Percentiles rank a stretch among this genome's conserved stretches.
Evolutionary conservation across 805 yeast genomes (phyloP).

Genomic region (Cyberlindnera nakhonratchasimensis): DNA sequence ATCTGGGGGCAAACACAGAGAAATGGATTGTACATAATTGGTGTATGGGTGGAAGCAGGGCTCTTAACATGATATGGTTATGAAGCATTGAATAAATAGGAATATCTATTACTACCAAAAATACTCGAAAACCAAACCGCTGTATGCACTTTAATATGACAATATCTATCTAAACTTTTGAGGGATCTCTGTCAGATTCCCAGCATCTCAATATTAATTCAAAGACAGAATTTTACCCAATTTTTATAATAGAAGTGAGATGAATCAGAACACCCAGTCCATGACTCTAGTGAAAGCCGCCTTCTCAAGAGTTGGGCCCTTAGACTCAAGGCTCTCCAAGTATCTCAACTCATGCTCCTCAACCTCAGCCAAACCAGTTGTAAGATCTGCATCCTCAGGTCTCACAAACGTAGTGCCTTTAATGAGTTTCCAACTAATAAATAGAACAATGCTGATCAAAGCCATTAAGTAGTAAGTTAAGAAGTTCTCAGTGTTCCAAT

Average conservation of each 20-base stretch:
- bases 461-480: slow-evolving; percentile 73
- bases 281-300: slow-evolving; percentile 26
- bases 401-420: slow-evolving; percentile 43
- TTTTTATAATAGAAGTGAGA: too few relatives aligned
- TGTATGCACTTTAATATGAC: too few relatives aligned
- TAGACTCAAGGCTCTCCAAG: slow-evolving; percentile 15
- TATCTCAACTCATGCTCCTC: slow-evolving; percentile 49
- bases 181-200: not conserved
- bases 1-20: too few relatives aligned
- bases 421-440: slow-evolving; percentile 45
- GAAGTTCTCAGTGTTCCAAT: slow-evolving; percentile 62
- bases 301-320: slow-evolving; percentile 24
- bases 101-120: too few relatives aligned
- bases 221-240: not conserved
- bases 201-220: not conserved
- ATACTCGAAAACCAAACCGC: too few relatives aligned
- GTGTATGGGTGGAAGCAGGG: too few relatives aligned
- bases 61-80: too few relatives aligned
- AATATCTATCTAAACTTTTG: not conserved
- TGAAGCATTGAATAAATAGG: too few relatives aligned
- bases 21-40: too few relatives aligned
- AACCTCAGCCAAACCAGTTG: slow-evolving; percentile 51
- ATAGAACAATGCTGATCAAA: slow-evolving; percentile 48
- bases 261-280: slow-evolving; percentile 18
- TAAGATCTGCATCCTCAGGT: slow-evolving; percentile 50